phyloP scores from a whole-genome alignment of 345 rosid species.

The Nasturtium officinale region DNA sequence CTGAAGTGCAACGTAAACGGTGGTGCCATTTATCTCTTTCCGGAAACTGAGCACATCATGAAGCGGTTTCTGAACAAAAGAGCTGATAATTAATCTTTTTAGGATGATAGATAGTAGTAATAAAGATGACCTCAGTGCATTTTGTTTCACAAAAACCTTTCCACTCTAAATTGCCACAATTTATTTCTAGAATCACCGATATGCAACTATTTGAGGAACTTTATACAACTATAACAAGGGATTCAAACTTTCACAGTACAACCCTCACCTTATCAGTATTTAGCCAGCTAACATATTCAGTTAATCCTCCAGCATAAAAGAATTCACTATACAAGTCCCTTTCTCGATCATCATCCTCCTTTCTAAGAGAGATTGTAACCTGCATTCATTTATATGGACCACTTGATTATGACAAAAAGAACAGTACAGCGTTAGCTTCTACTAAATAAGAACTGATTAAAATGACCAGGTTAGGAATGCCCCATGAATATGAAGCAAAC shows the following conservation, averaged over 20 bases:
- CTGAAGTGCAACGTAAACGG: slow-evolving; percentile 78
- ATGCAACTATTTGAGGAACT: slow-evolving; percentile 9
- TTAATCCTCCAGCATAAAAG: slow-evolving; percentile 81
- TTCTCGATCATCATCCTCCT: slow-evolving; percentile 63
- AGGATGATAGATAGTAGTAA: slow-evolving; percentile 16
- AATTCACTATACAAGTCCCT: slow-evolving; percentile 64
- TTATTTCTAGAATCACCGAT: slow-evolving; percentile 1
- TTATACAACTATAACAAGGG: slow-evolving; percentile 18
- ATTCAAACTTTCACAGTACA: slow-evolving; percentile 18
- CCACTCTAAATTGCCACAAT: neutral
- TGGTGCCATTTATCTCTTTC: slow-evolving; percentile 65
- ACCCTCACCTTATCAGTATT: slow-evolving; percentile 75
- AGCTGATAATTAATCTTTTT: slow-evolving; percentile 24
- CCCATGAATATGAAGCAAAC: slow-evolving; percentile 14
- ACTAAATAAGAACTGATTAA: slow-evolving; percentile 15
- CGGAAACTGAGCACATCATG: slow-evolving; percentile 84
- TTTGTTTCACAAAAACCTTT: slow-evolving; percentile 6
- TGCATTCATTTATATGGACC: slow-evolving; percentile 45
- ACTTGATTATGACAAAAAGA: slow-evolving; percentile 8
- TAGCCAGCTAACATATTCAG: slow-evolving; percentile 90
- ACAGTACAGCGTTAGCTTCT: slow-evolving; percentile 20
- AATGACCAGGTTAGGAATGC: neutral
- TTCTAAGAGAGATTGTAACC: slow-evolving; percentile 71
- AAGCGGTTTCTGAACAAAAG: slow-evolving; percentile 70
- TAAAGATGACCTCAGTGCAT: slow-evolving; percentile 11